phyloP scores from a whole-genome alignment of 345 rosid species.

The Diplotaxis tenuifolia region DNA sequence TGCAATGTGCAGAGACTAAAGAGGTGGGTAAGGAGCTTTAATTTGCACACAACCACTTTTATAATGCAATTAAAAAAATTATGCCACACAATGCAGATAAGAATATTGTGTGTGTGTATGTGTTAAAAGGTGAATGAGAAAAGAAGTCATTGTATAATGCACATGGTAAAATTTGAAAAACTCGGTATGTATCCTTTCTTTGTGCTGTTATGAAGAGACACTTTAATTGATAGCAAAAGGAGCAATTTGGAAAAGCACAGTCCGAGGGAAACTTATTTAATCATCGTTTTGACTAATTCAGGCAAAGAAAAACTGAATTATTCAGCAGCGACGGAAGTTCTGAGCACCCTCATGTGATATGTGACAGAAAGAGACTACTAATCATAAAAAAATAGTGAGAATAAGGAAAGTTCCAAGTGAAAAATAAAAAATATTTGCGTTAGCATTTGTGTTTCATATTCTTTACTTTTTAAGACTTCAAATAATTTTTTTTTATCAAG shows the following conservation, averaged over 20 bases:
- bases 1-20: conserved; percentile 34
- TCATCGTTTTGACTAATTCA: conserved; percentile 32
- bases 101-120: conserved; percentile 7
- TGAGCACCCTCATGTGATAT: conserved; percentile 17
- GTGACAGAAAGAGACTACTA: conserved; percentile 21
- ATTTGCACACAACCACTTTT: conserved; percentile 39
- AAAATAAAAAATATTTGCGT: not conserved
- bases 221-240: not conserved
- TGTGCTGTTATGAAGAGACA: conserved; percentile 7
- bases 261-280: conserved; percentile 9
- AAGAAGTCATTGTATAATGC: conserved; percentile 1
- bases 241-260: conserved; percentile 24
- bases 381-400: not conserved
- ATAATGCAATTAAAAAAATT: conserved; percentile 14
- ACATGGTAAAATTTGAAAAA: conserved; percentile 16
- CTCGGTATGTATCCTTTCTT: not conserved
- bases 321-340: conserved; percentile 13
- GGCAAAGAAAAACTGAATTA: conserved; percentile 23
- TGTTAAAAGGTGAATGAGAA: not conserved
- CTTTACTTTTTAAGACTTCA: not conserved
- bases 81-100: conserved; percentile 25
- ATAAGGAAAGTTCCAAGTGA: not conserved
- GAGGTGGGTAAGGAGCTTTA: conserved; percentile 41
- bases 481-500: not conserved
- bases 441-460: not conserved